Evolutionary conservation across 306 rosid genomes (phyloP), one percentile per base, ranked within the genome.

Genomic region (Biancaea sappan): DNA sequence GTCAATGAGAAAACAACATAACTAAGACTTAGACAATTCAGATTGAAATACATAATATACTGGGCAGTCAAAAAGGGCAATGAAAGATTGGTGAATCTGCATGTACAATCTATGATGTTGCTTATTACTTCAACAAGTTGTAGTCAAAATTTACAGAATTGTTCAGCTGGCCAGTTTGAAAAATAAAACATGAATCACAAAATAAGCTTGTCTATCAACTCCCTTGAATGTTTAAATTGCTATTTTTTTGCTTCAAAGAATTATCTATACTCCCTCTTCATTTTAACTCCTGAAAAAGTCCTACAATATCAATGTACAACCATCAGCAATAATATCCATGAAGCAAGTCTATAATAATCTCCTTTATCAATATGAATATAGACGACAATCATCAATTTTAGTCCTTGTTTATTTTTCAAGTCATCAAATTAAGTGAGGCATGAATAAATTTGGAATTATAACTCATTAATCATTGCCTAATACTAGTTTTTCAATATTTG

Each of bases 231-330:
- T 21, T 69, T 37, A 14, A 77, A 67, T 61, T 66, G 62, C 79
- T 87, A 94, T 75, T 81, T 94, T 50, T 87, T 89, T 32, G 83
- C 78, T 79, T 86, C 96, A 19, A 94, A 87, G 82, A 94, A 88
- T 62, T 90, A 94, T 87, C 81, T 87, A 83, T 89, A 94, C 73
- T 89, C 97, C 1, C 87, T 84, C 91, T 94, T 94, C 98, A 89
- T 94, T 80, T 91, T 91, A 75, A 94, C 98, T 52, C 98, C 97
- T 15, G 97, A 77, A 1, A 91, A 72, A 71, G 84, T 88, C 90
- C 97, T 94, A 83, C 81, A 86, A 66, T 66, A 72, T 32, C 62
- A 80, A 31, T 35, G 57, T 41, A 50, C 31, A 37, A 26, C 34
- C 68, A 75, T 74, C 7, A 43, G 71, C 58, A 35, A 44, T 51